Conservation (phyloP, 106 monocot species). For the Dioscorea dumetorum region DNA sequence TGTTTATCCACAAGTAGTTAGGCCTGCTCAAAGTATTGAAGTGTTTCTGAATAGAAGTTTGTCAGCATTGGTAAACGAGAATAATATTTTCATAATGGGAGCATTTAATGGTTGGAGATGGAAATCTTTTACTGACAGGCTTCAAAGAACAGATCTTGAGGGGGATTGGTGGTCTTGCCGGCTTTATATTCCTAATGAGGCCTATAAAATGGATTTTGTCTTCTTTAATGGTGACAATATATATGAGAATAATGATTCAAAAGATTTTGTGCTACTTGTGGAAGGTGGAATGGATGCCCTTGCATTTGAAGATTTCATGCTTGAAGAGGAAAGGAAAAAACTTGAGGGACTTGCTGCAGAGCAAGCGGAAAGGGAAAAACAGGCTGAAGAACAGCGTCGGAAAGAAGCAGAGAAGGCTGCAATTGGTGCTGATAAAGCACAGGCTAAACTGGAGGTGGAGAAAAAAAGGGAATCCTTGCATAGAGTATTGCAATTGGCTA, state of each 20-base stretch:
- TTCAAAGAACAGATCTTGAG: slow-evolving; percentile 53
- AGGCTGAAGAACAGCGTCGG: slow-evolving; percentile 52
- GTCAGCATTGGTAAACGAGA: slow-evolving; percentile 49
- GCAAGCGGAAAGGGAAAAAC: slow-evolving; percentile 69
- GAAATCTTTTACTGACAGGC: slow-evolving; percentile 62
- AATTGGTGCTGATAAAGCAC: slow-evolving; percentile 52
- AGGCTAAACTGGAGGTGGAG: slow-evolving; percentile 65
- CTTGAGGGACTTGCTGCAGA: slow-evolving; percentile 66
- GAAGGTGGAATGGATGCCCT: slow-evolving; percentile 56
- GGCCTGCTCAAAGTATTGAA: slow-evolving; percentile 39
- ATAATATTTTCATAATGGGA: slow-evolving; percentile 65
- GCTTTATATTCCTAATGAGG: slow-evolving; percentile 70
- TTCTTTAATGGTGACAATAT: slow-evolving; percentile 70
- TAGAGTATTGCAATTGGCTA: slow-evolving; percentile 25
- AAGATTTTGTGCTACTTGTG: slow-evolving; percentile 53
- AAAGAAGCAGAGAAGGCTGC: slow-evolving; percentile 55
- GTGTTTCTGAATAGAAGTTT: slow-evolving; percentile 59
- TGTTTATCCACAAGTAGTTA: slow-evolving; percentile 52
- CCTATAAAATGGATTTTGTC: slow-evolving; percentile 84
- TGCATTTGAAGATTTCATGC: slow-evolving; percentile 71
- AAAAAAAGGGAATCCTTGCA: slow-evolving; percentile 40
- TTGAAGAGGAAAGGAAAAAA: slow-evolving; percentile 67
- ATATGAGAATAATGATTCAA: slow-evolving; percentile 74
- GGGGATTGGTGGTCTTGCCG: slow-evolving; percentile 92
- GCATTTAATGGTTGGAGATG: slow-evolving; percentile 92